A percentile compares a stretch with the other conserved stretches of the same genome.
Evolutionary conservation across 805 yeast genomes (phyloP).

Genomic region (Geotrichum ghanense): DNA sequence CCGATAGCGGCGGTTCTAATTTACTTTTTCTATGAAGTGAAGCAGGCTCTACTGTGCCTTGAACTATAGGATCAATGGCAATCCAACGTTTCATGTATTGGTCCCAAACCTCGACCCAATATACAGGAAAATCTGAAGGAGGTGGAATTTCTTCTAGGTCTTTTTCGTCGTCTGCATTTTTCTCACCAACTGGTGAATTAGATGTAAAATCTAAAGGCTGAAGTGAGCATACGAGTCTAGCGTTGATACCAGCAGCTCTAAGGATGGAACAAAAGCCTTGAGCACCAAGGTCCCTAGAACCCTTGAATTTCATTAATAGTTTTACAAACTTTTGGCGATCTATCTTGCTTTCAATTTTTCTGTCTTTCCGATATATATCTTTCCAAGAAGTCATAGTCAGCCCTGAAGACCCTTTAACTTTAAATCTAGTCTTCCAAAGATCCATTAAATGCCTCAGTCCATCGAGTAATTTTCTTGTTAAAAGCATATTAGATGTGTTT

Average conservation of each 20-base stretch:
- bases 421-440: constrained; percentile 47
- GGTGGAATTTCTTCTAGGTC: not conserved
- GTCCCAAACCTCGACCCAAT: constrained; percentile 96
- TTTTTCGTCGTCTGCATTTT: constrained; percentile 9
- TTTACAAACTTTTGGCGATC: constrained; percentile 33
- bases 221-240: constrained; percentile 68
- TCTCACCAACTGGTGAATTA: constrained; percentile 9
- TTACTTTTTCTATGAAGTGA: constrained; percentile 35
- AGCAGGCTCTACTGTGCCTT: constrained; percentile 50
- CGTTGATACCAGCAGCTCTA: constrained; percentile 57
- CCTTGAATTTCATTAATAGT: constrained; percentile 37
- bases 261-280: constrained; percentile 78
- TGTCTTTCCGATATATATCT: constrained; percentile 26
- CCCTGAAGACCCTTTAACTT: constrained; percentile 30
- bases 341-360: constrained; percentile 16
- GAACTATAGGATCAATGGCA: constrained; percentile 72
- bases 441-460: constrained; percentile 59
- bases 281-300: constrained; percentile 69
- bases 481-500: constrained; percentile 35
- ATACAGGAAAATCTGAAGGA: constrained; percentile 46
- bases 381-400: constrained; percentile 37
- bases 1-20: constrained; percentile 63
- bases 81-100: constrained; percentile 60
- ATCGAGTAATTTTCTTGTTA: constrained; percentile 61
- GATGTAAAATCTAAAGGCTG: constrained; percentile 83